Base-by-base conservation (phyloP, 768 basidiomycete species). In the Kwoniella mangroviensis region DNA sequence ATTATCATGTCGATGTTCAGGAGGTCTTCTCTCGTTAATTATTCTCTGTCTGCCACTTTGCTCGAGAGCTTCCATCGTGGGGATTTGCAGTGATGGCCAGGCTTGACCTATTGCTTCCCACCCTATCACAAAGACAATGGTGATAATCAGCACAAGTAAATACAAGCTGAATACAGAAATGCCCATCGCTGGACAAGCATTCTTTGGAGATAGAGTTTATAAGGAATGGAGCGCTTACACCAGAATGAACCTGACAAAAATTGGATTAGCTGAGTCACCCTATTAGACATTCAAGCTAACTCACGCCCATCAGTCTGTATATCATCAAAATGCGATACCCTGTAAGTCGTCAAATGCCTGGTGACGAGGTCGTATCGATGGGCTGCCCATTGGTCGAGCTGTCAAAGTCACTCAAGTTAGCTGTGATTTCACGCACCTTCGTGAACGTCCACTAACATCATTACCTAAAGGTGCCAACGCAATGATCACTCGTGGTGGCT, bases 361-460 rank as follows among this genome's bases (percentile, higher is more conserved):
- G 71, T 75, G 12, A 74, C 51, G 13, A 83, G 72, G 60, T 84
- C 83, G 63, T 79, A 84, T 45, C 83, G 81, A 62, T 82, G 83
- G 12, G 82, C 80, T 19, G 82, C 74, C 82, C 82, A 84, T 45
- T 77, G 73, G 58, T 84, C 76, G 28, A 62, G 22, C 71, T 75
- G 17, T 2, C 22, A 42, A 24, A 19, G 3, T 40, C 42, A 1
- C 11, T 4, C 52, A 42, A 15, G 21, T 77, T 53, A 77, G 74
- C 63, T 45, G n/a, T 51, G 1, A 22, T n/a, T 13, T 42, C 1
- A 3, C n/a, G 11, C 12, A 49, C 59, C 6, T 5, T 40, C 15
- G 22, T 58, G 41, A 19, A 22, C 22, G 12, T 34, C 17, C 11
- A 63, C 77, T 72, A 24, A 73, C 79, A 55, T 83, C 82, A 42